phyloP scores from a whole-genome alignment of 75 land plant genomes.

The Chamaecyparis obtusa region DNA sequence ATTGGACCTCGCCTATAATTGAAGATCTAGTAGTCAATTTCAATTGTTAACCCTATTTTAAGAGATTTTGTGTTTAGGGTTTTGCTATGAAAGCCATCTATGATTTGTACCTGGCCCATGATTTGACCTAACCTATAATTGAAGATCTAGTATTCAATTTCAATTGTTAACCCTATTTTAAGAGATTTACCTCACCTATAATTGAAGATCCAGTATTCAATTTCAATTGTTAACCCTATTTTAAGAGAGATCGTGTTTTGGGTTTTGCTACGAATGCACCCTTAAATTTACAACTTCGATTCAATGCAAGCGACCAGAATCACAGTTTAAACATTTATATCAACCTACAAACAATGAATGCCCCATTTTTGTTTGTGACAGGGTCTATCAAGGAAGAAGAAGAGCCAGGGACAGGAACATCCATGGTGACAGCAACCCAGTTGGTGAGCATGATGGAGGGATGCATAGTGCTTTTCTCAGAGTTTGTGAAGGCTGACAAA shows the following conservation, averaged over 20 bases:
- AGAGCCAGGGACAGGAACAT: conserved; percentile 11
- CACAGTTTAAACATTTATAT: neutral
- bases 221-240: neutral
- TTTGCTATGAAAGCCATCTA: neutral
- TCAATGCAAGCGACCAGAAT: neutral
- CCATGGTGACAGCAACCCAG: conserved; percentile 14
- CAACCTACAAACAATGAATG: neutral
- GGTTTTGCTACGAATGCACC: neutral
- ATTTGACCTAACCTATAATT: neutral
- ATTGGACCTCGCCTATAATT: neutral
- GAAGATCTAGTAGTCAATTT: too few relatives aligned
- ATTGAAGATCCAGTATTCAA: neutral
- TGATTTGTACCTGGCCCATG: neutral
- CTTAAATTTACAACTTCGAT: neutral
- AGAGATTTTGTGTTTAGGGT: neutral
- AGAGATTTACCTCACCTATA: neutral
- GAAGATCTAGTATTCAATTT: too few relatives aligned
- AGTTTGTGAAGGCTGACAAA: conserved; percentile 47
- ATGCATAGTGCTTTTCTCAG: conserved; percentile 39
- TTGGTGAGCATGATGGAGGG: conserved; percentile 34
- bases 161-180: neutral
- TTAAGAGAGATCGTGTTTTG: neutral
- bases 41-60: neutral
- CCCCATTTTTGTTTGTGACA: neutral
- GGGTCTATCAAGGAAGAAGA: conserved; percentile 4